Percentiles rank a stretch among this genome's conserved stretches.
Evolutionary conservation across 345 rosid genomes (phyloP).

Genomic region (Laguncularia racemosa): DNA sequence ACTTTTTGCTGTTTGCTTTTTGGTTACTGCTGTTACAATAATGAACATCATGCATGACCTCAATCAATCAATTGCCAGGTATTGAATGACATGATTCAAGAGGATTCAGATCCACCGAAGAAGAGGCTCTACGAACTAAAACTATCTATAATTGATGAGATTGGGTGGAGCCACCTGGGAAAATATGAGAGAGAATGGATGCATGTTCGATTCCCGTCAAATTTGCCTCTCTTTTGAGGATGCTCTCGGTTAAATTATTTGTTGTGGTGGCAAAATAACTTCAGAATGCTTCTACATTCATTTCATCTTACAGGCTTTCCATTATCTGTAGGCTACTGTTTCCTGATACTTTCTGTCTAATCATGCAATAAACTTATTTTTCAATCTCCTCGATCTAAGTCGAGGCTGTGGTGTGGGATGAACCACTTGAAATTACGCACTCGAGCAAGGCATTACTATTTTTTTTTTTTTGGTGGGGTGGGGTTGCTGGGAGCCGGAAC

Average conservation of each 20-base stretch:
- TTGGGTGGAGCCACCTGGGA: conserved; percentile 72
- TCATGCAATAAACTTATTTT: no score
- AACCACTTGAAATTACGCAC: no score
- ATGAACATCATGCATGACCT: no score
- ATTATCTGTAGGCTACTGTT: no score
- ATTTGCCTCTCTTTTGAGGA: conserved; percentile 67
- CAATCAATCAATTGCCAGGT: conserved; percentile 27
- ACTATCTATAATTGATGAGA: conserved; percentile 66
- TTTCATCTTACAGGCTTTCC: neutral
- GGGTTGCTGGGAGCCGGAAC: no score
- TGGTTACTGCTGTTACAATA: no score
- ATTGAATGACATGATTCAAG: conserved; percentile 68
- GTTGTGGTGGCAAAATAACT: neutral
- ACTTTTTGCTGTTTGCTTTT: no score
- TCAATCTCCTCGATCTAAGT: no score
- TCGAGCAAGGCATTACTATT: no score
- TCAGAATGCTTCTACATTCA: neutral
- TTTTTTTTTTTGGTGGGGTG: no score
- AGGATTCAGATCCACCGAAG: conserved; percentile 64
- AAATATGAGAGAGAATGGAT: conserved; percentile 77
- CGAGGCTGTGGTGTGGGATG: no score
- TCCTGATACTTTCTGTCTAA: no score
- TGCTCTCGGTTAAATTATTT: neutral
- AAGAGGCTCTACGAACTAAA: conserved; percentile 72
- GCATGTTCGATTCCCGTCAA: conserved; percentile 75